Percentiles rank a stretch among this genome's conserved stretches.
phyloP scores from a whole-genome alignment of 192 early-diverging fungal species.

The Coemansia sp. region DNA sequence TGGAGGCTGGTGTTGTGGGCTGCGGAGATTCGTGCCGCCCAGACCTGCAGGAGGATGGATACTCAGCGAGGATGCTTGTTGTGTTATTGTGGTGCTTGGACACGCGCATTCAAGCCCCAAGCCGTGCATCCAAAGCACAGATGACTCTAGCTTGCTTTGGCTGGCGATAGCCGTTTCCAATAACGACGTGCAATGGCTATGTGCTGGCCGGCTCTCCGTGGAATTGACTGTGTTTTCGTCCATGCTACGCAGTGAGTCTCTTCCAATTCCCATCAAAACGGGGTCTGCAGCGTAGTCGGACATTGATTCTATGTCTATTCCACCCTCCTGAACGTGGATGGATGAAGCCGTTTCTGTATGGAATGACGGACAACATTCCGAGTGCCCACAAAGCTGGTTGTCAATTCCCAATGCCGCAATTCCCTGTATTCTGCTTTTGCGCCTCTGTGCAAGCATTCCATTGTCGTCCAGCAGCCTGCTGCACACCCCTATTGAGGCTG shows the following conservation, averaged over 20 bases:
- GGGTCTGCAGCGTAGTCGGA: not conserved
- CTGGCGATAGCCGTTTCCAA: not conserved
- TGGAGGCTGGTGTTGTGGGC: not conserved
- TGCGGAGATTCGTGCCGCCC: not conserved
- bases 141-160: slow-evolving; percentile 34
- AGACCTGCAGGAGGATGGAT: not conserved
- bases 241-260: not conserved
- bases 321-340: not conserved
- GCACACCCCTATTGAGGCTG: slow-evolving; percentile 22
- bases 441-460: slow-evolving; percentile 8
- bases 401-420: slow-evolving; percentile 42
- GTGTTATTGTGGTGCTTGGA: not conserved
- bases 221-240: not conserved
- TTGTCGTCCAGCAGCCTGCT: slow-evolving; percentile 26
- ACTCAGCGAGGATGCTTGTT: not conserved
- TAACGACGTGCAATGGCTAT: not conserved
- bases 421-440: slow-evolving; percentile 31
- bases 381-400: slow-evolving; percentile 8
- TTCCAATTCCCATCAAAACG: not conserved
- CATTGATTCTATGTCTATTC: slow-evolving; percentile 5
- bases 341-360: not conserved
- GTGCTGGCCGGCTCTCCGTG: no score
- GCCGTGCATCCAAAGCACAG: slow-evolving; percentile 42
- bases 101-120: not conserved
- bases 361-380: slow-evolving; percentile 8